Evolutionary conservation across 129 eudicot species (phyloP), one percentile per base, ranked within the genome.

Genomic region (Apium graveolens): DNA sequence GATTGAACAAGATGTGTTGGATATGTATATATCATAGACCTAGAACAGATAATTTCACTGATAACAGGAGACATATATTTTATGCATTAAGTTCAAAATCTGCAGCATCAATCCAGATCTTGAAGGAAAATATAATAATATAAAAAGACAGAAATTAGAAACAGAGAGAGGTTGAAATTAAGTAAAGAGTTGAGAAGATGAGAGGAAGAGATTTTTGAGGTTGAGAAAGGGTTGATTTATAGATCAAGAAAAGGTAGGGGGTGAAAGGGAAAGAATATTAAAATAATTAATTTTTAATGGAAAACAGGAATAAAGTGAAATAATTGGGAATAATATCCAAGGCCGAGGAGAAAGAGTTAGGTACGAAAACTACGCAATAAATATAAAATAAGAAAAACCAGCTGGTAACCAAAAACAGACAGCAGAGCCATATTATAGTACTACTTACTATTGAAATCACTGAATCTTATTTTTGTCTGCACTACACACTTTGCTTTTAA

Each of bases 1-100:
- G 99, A 95, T 83, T 90, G 97, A 86, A 95, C 99, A 16, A 95
- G 93, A 80, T 95, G 94, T 63, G 96, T 84, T 68, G 90, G 84
- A 26, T 90, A 86, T 70, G 97, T 88, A 75, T 83, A 82, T 79
- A 95, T 85, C 78, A 88, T 92, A 78, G 87, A 87, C 73, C 97
- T 97, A 80, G 89, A 95, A 82, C 86, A 84, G 68, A 95, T 88
- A 69, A 95, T 76, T 92, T 95, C 99, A 81, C 96, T 91, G 29
- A 95, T 90, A 72, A 90, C 94, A 70, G 99, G 91, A 87, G 90
- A 88, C 99, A 95, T 95, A 80, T 48, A 48, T 48, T 48, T 5
- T 48, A 48, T 3, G 4, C 53, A 48, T 48, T 11, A 16, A 48
- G 21, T 16, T 48, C 0, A 4, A 17, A 11, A 44, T 49, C 60